These are phyloP conservation scores for Telfairia occidentalis DNA, from an alignment of 331 rosid genomes.

Conservation along the genomic window DNA sequence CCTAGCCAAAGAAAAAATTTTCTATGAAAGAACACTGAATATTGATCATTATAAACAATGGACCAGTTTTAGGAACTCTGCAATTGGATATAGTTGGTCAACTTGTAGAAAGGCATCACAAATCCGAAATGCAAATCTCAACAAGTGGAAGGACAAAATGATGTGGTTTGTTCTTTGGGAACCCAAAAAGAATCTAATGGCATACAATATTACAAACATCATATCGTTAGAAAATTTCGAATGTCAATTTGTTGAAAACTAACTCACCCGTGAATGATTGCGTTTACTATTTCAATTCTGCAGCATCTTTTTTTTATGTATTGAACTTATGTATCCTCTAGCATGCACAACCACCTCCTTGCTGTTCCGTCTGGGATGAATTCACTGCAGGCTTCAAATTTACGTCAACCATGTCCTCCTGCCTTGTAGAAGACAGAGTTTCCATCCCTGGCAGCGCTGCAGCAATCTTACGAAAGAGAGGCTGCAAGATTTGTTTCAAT, in stretches of 20 bases:
- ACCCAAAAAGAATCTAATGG: conserved; percentile 20
- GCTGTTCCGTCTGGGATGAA: conserved; percentile 73
- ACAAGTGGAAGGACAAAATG: neutral
- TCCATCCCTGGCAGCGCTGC: conserved; percentile 98
- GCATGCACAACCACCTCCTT: conserved; percentile 93
- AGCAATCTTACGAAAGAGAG: conserved; percentile 92
- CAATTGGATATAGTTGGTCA: neutral
- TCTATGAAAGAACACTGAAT: neutral
- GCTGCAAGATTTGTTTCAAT: conserved; percentile 45
- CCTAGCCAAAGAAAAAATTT: neutral
- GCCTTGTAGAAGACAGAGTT: conserved; percentile 80
- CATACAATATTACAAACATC: conserved; percentile 23
- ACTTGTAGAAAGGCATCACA: conserved; percentile 3
- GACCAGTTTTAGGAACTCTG: neutral
- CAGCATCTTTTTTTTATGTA: conserved; percentile 6
- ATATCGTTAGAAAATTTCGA: neutral
- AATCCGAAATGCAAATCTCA: neutral
- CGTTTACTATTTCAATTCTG: conserved; percentile 13
- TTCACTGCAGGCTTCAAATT: conserved; percentile 66
- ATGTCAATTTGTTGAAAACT: conserved; percentile 9
- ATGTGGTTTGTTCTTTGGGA: conserved; percentile 19
- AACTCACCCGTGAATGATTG: conserved; percentile 15
- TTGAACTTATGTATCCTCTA: conserved; percentile 31
- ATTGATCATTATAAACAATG: neutral
- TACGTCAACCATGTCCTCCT: conserved; percentile 98